Conservation (phyloP, 1,284 basidiomycete genomes). For the Mycena citricolor region DNA sequence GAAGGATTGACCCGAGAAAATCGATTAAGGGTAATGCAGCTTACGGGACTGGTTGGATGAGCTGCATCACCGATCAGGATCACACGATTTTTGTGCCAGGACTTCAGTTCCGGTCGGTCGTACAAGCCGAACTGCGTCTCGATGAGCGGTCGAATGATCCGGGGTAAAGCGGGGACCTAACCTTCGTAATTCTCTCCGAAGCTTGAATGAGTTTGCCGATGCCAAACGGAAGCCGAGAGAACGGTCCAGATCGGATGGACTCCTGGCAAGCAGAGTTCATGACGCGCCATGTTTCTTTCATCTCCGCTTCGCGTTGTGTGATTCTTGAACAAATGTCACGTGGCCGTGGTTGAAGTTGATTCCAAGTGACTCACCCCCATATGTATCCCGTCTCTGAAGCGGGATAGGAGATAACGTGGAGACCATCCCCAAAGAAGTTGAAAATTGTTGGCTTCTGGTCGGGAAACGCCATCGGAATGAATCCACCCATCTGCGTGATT, state of each 20-base stretch:
- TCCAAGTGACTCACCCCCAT: constrained; percentile 49
- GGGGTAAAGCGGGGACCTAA: constrained; percentile 18
- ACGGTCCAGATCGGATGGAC: constrained; percentile 32
- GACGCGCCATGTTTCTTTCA: constrained; percentile 43
- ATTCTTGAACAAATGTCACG: constrained; percentile 28
- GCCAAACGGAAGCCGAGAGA: constrained; percentile 36
- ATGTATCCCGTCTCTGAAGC: constrained; percentile 33
- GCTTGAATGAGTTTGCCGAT: constrained; percentile 38
- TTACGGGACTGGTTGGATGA: constrained; percentile 44
- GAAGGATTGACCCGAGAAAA: constrained; percentile 8
- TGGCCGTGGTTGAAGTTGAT: no score
- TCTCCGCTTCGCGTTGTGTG: constrained; percentile 38
- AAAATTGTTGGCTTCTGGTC: constrained; percentile 25
- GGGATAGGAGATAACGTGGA: constrained; percentile 42
- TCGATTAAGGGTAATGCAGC: neutral
- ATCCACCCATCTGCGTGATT: constrained; percentile 14
- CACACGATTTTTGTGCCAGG: constrained; percentile 43
- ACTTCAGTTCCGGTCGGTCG: constrained; percentile 42
- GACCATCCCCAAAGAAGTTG: constrained; percentile 39
- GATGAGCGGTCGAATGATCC: neutral
- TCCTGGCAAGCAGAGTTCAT: constrained; percentile 35
- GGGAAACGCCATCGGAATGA: constrained; percentile 5
- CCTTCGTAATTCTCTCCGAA: constrained; percentile 40
- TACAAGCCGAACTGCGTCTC: constrained; percentile 43
- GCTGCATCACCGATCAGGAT: constrained; percentile 44